phyloP scores from a whole-genome alignment of 2,329 filamentous ascomycete species.

The Alternaria gansuensis region DNA sequence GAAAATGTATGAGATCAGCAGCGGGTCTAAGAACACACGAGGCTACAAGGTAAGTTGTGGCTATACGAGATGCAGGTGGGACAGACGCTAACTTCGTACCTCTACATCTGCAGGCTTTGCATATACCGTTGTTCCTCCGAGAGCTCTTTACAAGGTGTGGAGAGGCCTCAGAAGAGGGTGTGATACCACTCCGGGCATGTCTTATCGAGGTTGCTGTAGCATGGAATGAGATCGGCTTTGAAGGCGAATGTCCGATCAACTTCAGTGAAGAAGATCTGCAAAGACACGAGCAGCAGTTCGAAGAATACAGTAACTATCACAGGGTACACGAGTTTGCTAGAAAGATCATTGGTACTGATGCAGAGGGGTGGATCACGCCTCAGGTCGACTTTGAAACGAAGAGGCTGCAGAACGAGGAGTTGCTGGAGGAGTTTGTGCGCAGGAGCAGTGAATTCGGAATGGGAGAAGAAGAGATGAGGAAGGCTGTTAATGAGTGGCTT shows the following conservation, averaged over 20 bases:
- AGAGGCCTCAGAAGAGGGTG: constrained; percentile 42
- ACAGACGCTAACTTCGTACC: too few species aligned
- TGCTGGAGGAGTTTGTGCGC: constrained; percentile 30
- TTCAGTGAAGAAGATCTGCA: constrained; percentile 43
- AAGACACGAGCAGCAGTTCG: constrained; percentile 41
- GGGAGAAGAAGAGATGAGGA: constrained; percentile 24
- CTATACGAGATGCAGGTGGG: too few species aligned
- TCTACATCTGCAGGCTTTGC: constrained; percentile 22
- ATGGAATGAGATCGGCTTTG: constrained; percentile 41
- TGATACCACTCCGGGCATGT: constrained; percentile 47
- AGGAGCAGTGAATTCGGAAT: constrained; percentile 26
- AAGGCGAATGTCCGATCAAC: constrained; percentile 37
- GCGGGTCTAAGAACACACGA: constrained; percentile 32
- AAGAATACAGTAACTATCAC: constrained; percentile 44
- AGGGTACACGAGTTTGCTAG: constrained; percentile 38
- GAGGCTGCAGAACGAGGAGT: constrained; percentile 36
- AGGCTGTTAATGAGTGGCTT: too few species aligned
- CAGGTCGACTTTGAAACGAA: constrained; percentile 36
- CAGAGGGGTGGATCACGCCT: constrained; percentile 50
- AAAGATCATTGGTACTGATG: constrained; percentile 46
- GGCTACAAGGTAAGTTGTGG: not conserved
- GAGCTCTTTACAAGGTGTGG: constrained; percentile 47
- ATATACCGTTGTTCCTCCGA: constrained; percentile 41
- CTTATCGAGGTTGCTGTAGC: constrained; percentile 44
- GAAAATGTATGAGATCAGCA: constrained; percentile 47